These are phyloP conservation scores for Delonix regia DNA, from an alignment of 306 rosid genomes.

Conservation along the genomic window DNA sequence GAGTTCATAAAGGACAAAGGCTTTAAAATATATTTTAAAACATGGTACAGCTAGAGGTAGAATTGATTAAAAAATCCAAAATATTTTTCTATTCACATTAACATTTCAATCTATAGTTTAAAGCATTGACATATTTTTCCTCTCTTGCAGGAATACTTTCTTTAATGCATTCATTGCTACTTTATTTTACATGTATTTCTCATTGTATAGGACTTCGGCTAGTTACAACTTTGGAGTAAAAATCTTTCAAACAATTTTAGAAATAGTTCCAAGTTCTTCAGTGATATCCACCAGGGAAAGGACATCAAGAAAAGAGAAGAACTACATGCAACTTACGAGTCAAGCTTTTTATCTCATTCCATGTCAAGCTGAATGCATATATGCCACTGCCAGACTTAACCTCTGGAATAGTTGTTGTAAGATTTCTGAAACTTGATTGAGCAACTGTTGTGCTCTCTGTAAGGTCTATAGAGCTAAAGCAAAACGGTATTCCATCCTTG, in stretches of 20 bases:
- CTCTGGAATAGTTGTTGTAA: conserved; percentile 44
- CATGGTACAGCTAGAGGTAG: background rate
- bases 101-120: background rate
- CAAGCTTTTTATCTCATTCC: conserved; percentile 67
- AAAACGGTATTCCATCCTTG: conserved; percentile 81
- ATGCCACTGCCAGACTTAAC: conserved; percentile 65
- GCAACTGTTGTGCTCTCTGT: conserved; percentile 62
- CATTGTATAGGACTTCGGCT: background rate
- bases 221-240: background rate
- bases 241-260: background rate
- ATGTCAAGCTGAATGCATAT: conserved; percentile 70
- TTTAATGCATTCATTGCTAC: background rate
- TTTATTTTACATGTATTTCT: background rate
- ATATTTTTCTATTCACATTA: background rate
- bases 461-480: conserved; percentile 80
- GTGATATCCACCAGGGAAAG: background rate
- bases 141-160: background rate
- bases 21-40: background rate
- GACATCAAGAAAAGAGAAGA: background rate
- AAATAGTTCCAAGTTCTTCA: background rate
- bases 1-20: background rate
- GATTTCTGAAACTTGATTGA: conserved; percentile 46
- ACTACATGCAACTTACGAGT: conserved; percentile 58
- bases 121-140: background rate
- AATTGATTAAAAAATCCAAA: background rate